A percentile compares a stretch with the other conserved stretches of the same genome.
phyloP scores from a whole-genome alignment of 2,329 filamentous ascomycete species.

The Sphaerostilbella broomeana region DNA sequence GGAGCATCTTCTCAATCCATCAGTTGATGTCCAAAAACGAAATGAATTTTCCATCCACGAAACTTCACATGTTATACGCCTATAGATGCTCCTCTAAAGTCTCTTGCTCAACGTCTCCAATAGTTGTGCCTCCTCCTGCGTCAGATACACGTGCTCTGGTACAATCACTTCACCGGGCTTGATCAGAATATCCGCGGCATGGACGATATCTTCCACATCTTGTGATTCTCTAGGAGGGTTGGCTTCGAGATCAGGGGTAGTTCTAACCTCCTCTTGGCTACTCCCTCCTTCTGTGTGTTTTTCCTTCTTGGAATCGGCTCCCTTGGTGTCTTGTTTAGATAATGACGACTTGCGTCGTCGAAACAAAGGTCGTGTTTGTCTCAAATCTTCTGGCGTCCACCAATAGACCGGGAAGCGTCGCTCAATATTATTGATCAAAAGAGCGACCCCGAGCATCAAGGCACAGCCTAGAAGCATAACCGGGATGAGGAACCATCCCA shows the following conservation, averaged over 20 bases:
- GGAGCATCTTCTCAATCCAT: too few relatives aligned
- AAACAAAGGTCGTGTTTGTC: conserved; percentile 8
- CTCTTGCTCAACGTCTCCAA: conserved; percentile 31
- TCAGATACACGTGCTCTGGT: conserved; percentile 30
- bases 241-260: conserved; percentile 12
- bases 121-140: conserved; percentile 31
- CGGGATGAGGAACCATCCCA: conserved; percentile 66
- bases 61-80: neutral
- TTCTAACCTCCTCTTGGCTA: conserved; percentile 10
- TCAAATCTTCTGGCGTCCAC: conserved; percentile 48
- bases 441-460: conserved; percentile 56
- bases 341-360: conserved; percentile 8
- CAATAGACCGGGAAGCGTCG: conserved; percentile 63
- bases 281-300: neutral
- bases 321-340: neutral
- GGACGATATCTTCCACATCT: conserved; percentile 15
- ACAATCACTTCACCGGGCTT: conserved; percentile 28
- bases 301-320: conserved; percentile 14
- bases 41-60: too few relatives aligned
- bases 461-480: conserved; percentile 53
- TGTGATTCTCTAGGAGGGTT: conserved; percentile 13
- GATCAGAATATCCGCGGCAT: conserved; percentile 28
- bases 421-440: conserved; percentile 64
- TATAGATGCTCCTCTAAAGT: conserved; percentile 19
- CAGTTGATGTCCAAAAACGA: too few relatives aligned